A percentile compares a stretch with the other conserved stretches of the same genome.
phyloP scores from a whole-genome alignment of 1,284 basidiomycete species.

The Limonomyces culmigenus region DNA sequence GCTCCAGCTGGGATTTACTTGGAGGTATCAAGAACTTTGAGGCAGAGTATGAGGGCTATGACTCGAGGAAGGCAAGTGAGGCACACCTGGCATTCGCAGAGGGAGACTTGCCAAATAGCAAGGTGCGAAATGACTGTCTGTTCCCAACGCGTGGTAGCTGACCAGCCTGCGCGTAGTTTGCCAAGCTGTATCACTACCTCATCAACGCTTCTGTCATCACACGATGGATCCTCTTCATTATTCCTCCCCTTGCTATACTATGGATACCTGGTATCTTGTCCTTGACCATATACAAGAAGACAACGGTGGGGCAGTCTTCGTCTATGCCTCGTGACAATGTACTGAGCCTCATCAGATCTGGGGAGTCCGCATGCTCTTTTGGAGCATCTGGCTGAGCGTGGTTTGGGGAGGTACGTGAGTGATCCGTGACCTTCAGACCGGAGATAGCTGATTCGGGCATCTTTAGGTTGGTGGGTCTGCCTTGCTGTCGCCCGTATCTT shows the following conservation, averaged over 20 bases:
- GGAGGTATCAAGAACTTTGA: slow-evolving; percentile 35
- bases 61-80: slow-evolving; percentile 34
- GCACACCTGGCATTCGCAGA: slow-evolving; percentile 40
- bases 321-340: not conserved
- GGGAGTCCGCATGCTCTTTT: slow-evolving; percentile 57
- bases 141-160: slow-evolving; percentile 1
- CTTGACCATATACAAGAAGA: slow-evolving; percentile 39
- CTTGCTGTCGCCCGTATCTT: slow-evolving; percentile 42
- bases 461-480: slow-evolving; percentile 69
- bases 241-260: slow-evolving; percentile 51
- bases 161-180: slow-evolving; percentile 19
- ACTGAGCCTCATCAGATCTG: slow-evolving; percentile 35
- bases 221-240: slow-evolving; percentile 67
- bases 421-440: too few relatives aligned
- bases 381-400: slow-evolving; percentile 77
- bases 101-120: slow-evolving; percentile 42
- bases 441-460: slow-evolving; percentile 2
- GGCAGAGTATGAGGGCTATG: slow-evolving; percentile 41
- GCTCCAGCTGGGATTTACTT: slow-evolving; percentile 35
- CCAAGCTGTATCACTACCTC: slow-evolving; percentile 57
- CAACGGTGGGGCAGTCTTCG: slow-evolving; percentile 34
- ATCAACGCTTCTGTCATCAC: slow-evolving; percentile 63
- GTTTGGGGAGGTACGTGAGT: slow-evolving; percentile 48
- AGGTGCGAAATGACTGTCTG: slow-evolving; percentile 22
- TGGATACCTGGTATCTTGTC: slow-evolving; percentile 70